Base-by-base conservation (phyloP, 371 early-diverging fungal genomes). In the Thermomucor indicae-seudaticae region DNA sequence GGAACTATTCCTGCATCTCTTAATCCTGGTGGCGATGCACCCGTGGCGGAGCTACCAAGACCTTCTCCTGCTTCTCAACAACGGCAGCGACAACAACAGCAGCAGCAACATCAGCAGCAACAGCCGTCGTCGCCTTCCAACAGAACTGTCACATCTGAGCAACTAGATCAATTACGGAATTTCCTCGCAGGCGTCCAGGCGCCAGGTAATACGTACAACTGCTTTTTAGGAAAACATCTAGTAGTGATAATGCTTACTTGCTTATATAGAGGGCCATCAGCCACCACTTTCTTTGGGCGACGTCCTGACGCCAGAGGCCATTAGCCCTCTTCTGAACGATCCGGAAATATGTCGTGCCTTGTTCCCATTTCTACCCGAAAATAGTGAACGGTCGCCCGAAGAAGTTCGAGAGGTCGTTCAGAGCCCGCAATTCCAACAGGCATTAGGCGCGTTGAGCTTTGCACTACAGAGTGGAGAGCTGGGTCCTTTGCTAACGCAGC, bases 381-480 rank as follows among this genome's bases (percentile, higher is more conserved):
- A 64, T 16, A 55, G 67, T 5, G 65, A 71, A 16, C 66, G 62
- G 14, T 70, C 80, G 0, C 64, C 68, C 10, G 81, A 75, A 38
- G 74, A 83, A 32, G 60, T 87, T 14, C 75, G 78, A 6, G 76
- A 79, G 43, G 71, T 88, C 14, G 67, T 85, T 1, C 65, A 75
- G 20, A 81, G 82, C 27, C 81, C 87, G 39, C 86, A 85, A 55
- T 89, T 90, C 60, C 77, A 75, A 39, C 83, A 86, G 64, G 79
- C 88, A 30, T 62, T 89, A 32, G 79, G 74, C 10, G 69, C 80
- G 1, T 62, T 90, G 47, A 79, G 80, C 49, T 64, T 64, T 19
- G 84, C 86, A 25, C 68, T 90, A 23, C 76, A 85, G 51, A 78
- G 84, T 8, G 91, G 88, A 5, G 83, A 83, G 46, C 64, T 90